Evolutionary conservation across 2,329 filamentous ascomycete genomes (phyloP).

Genomic region (Colletotrichum viniferum): DNA sequence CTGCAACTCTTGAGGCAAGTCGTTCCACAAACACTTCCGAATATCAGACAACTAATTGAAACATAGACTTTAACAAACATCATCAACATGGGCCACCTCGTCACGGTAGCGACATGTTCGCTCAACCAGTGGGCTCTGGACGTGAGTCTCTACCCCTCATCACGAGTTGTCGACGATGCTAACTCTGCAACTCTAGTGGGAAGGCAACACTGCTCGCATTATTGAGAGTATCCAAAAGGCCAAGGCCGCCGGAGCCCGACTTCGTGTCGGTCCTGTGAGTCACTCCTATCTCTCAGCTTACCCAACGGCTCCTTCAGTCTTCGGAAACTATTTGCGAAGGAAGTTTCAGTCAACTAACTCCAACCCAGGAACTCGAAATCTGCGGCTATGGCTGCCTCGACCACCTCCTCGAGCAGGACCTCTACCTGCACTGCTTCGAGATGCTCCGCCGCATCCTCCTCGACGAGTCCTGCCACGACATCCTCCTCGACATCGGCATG

Average conservation of each 20-base stretch:
- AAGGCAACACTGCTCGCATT: constrained; percentile 66
- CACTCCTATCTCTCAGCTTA: constrained; percentile 29
- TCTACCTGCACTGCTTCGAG: constrained; percentile 66
- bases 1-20: background rate
- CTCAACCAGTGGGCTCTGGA: constrained; percentile 54
- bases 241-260: constrained; percentile 39
- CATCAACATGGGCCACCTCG: constrained; percentile 22
- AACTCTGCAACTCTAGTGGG: constrained; percentile 24
- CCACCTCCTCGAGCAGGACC: constrained; percentile 50
- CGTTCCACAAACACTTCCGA: background rate
- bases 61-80: background rate
- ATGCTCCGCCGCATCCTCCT: constrained; percentile 64
- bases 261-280: constrained; percentile 60
- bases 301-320: background rate
- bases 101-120: constrained; percentile 40
- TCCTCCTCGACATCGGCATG: constrained; percentile 68
- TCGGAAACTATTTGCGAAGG: background rate
- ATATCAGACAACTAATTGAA: background rate
- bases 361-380: constrained; percentile 49
- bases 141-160: constrained; percentile 6
- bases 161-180: background rate
- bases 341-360: background rate
- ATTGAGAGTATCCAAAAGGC: constrained; percentile 59
- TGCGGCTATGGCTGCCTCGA: constrained; percentile 48
- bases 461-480: constrained; percentile 65